phyloP scores from a whole-genome alignment of 305 asterid species.

The Fraxinus nigra region DNA sequence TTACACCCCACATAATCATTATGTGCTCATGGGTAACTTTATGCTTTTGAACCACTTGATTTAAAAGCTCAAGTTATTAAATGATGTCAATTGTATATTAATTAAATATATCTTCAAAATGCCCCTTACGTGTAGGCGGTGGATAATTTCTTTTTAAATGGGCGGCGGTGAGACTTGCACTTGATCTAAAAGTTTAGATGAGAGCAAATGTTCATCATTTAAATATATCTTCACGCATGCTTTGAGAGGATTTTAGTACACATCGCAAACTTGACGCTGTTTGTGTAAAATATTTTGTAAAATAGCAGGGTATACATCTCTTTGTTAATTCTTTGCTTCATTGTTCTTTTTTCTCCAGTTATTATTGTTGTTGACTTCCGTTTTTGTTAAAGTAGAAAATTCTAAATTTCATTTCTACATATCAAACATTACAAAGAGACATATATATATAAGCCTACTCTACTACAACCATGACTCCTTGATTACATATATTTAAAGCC shows the following conservation, averaged over 20 bases:
- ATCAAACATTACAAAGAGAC: neutral
- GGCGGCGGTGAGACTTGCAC: neutral
- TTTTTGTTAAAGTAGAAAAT: neutral
- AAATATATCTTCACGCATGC: neutral
- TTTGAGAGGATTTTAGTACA: neutral
- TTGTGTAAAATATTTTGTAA: neutral
- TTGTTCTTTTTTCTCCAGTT: neutral
- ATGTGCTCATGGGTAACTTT: neutral
- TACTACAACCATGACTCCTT: neutral
- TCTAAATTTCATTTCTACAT: neutral
- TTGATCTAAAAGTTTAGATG: neutral
- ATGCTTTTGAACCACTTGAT: neutral
- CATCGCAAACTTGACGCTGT: neutral
- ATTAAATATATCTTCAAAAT: neutral
- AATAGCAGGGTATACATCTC: neutral
- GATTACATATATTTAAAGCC: neutral
- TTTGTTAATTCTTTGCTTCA: neutral
- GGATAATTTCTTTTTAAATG: neutral
- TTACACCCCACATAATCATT: neutral
- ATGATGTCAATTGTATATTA: neutral
- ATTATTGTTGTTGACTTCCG: neutral
- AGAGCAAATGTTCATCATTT: neutral
- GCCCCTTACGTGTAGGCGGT: neutral
- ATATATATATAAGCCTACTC: neutral
- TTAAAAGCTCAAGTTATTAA: too few relatives aligned